Evolutionary conservation across 371 early-diverging fungal species (phyloP).

Genomic region (Synchytrium microbalum): DNA sequence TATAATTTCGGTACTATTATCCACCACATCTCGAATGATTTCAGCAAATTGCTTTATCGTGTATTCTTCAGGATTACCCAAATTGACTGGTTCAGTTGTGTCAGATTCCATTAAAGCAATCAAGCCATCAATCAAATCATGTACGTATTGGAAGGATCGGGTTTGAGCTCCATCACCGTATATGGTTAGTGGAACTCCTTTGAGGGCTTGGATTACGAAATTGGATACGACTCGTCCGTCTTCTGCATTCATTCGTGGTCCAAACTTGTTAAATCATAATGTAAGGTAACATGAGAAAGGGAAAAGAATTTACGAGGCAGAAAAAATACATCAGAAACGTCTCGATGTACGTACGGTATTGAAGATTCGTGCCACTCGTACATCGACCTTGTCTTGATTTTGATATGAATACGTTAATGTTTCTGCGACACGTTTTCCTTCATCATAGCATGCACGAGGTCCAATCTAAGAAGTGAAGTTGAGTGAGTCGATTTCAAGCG

Average conservation of each 20-base stretch:
- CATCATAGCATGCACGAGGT: slow-evolving; percentile 85
- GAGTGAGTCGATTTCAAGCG: too few relatives aligned
- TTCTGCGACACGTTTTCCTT: slow-evolving; percentile 83
- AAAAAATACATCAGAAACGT: not conserved
- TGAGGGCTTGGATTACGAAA: slow-evolving; percentile 79
- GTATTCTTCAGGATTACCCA: slow-evolving; percentile 85
- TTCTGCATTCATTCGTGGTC: slow-evolving; percentile 80
- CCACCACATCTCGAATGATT: slow-evolving; percentile 61
- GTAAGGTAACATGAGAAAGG: too few relatives aligned
- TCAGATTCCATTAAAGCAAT: slow-evolving; percentile 70
- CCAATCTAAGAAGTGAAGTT: slow-evolving; percentile 35
- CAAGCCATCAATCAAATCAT: slow-evolving; percentile 78
- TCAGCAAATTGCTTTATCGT: slow-evolving; percentile 77
- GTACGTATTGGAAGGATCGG: slow-evolving; percentile 81
- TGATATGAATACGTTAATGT: slow-evolving; percentile 77
- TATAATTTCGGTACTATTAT: slow-evolving; percentile 51
- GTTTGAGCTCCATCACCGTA: slow-evolving; percentile 82
- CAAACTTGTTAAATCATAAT: too few relatives aligned
- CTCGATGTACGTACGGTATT: too few relatives aligned
- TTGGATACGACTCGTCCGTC: slow-evolving; percentile 88
- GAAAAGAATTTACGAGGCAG: too few relatives aligned
- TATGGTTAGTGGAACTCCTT: slow-evolving; percentile 67
- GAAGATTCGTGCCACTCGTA: slow-evolving; percentile 79
- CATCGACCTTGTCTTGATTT: slow-evolving; percentile 70
- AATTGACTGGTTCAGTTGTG: slow-evolving; percentile 67